A percentile compares a stretch with the other conserved stretches of the same genome.
phyloP scores from a whole-genome alignment of 2,329 filamentous ascomycete genomes.

The Sporothrix schenckii region DNA sequence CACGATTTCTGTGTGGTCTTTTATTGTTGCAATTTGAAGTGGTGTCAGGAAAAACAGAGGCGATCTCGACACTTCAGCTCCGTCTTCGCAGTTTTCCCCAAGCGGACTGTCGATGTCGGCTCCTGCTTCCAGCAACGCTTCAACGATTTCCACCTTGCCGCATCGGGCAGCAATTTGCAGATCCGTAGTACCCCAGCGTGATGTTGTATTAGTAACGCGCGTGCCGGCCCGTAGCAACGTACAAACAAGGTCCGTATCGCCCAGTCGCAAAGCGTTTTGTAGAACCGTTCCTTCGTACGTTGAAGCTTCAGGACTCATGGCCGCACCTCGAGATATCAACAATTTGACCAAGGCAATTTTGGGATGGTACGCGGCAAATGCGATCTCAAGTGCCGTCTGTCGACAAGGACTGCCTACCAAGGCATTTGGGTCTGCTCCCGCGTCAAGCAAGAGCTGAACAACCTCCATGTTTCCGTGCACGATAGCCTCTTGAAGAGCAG shows the following conservation, averaged over 20 bases:
- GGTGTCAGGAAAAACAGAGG: neutral
- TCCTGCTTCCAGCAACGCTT: neutral
- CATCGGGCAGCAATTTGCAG: neutral
- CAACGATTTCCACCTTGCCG: neutral
- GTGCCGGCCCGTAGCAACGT: slow-evolving; percentile 1
- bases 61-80: neutral
- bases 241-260: neutral
- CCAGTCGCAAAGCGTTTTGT: neutral
- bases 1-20: neutral
- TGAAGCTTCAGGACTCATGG: neutral
- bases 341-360: neutral
- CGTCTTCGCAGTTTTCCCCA: neutral
- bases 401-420: neutral
- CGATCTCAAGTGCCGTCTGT: slow-evolving; percentile 4
- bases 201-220: neutral
- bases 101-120: neutral
- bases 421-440: neutral
- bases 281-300: neutral
- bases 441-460: neutral
- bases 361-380: too few species aligned
- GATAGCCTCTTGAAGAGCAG: neutral
- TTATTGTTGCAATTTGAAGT: neutral
- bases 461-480: neutral
- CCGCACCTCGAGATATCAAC: slow-evolving; percentile 7
- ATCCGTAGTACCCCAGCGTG: neutral